These are phyloP conservation scores for Mycena albidolilacea DNA, from an alignment of 768 basidiomycete species.

Conservation along the genomic window DNA sequence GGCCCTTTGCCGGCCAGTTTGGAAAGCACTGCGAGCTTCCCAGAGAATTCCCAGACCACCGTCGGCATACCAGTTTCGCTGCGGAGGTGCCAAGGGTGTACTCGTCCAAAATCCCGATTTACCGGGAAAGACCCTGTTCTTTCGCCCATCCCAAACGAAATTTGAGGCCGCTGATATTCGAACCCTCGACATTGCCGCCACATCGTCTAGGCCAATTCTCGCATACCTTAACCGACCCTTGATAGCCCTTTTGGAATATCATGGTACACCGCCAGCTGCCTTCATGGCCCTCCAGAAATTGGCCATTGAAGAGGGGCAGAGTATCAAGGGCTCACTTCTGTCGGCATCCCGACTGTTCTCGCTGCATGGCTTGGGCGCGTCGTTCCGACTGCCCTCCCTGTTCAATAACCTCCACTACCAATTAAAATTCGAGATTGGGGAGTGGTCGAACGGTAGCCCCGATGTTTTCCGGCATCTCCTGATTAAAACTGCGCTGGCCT, in stretches of 20 bases:
- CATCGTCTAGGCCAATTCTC: slow-evolving; percentile 58
- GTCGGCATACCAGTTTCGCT: slow-evolving; percentile 61
- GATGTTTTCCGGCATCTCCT: slow-evolving; percentile 51
- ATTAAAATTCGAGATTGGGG: slow-evolving; percentile 47
- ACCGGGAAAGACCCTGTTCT: slow-evolving; percentile 50
- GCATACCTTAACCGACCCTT: slow-evolving; percentile 64
- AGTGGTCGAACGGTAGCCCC: slow-evolving; percentile 20
- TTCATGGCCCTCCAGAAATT: slow-evolving; percentile 56
- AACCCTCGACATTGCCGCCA: slow-evolving; percentile 64
- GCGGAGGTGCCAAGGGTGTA: slow-evolving; percentile 65
- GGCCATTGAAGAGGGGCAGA: slow-evolving; percentile 55
- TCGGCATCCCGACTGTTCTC: slow-evolving; percentile 57
- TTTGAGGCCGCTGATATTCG: slow-evolving; percentile 56
- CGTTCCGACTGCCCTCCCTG: slow-evolving; percentile 61
- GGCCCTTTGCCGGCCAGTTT: slow-evolving; percentile 52
- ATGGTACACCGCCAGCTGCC: slow-evolving; percentile 50
- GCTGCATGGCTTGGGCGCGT: slow-evolving; percentile 60
- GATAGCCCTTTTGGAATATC: slow-evolving; percentile 64
- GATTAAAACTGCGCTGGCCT: slow-evolving; percentile 54
- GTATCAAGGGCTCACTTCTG: slow-evolving; percentile 50
- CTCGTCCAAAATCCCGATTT: slow-evolving; percentile 59
- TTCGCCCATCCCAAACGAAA: slow-evolving; percentile 65
- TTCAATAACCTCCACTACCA: slow-evolving; percentile 53
- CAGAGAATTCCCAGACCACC: slow-evolving; percentile 48
- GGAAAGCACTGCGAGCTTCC: slow-evolving; percentile 51